Evolutionary conservation across 768 basidiomycete genomes (phyloP).

Genomic region (Punctularia strigosozonata): DNA sequence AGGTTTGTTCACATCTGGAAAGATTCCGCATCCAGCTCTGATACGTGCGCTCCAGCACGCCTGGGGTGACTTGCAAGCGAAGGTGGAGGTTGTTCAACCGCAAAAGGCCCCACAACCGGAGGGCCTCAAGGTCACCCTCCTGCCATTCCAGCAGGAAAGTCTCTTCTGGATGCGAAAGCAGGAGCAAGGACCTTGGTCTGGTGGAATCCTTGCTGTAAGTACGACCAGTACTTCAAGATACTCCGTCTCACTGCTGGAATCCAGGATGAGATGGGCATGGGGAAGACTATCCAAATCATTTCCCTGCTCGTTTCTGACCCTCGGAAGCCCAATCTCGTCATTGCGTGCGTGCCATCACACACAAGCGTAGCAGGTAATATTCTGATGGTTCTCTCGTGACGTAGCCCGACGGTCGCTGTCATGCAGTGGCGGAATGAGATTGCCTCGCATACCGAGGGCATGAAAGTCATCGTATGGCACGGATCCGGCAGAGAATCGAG

Average conservation of each 20-base stretch:
- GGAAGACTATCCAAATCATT: constrained; percentile 95
- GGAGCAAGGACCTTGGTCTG: constrained; percentile 77
- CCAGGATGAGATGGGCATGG: constrained; percentile 93
- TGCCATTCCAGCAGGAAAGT: constrained; percentile 95
- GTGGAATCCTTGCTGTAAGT: constrained; percentile 85
- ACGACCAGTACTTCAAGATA: not conserved
- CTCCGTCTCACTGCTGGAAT: not conserved
- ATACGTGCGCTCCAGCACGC: too few species aligned
- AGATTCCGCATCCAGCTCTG: too few species aligned
- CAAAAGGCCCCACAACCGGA: constrained; percentile 66
- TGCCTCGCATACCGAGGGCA: constrained; percentile 66
- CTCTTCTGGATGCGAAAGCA: constrained; percentile 94
- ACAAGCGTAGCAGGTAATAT: not conserved
- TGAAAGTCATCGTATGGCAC: constrained; percentile 91
- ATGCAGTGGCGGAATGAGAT: constrained; percentile 95
- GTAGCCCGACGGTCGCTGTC: constrained; percentile 39
- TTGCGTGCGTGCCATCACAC: constrained; percentile 50
- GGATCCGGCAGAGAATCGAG: constrained; percentile 64
- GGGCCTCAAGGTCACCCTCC: constrained; percentile 71
- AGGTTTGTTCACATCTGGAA: too few species aligned
- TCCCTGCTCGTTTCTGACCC: constrained; percentile 73
- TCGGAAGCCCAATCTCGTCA: constrained; percentile 76
- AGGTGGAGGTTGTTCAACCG: constrained; percentile 49
- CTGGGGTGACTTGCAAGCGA: constrained; percentile 77
- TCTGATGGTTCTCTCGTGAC: constrained; percentile 2